Evolutionary conservation across 2,329 filamentous ascomycete species (phyloP).

Genomic region (Cercospora beticola): DNA sequence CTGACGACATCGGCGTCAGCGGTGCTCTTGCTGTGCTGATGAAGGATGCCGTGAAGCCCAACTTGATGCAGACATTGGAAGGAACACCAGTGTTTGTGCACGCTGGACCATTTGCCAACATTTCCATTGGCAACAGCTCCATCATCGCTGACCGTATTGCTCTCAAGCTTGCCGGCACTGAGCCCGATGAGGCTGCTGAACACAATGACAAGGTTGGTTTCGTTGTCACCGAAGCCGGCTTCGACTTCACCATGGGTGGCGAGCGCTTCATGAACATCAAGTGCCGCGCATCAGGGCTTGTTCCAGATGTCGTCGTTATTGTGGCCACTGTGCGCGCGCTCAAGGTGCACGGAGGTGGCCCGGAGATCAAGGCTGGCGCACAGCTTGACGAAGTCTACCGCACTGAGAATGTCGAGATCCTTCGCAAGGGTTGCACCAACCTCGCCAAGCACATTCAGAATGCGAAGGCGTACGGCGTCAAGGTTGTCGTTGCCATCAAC

Average conservation of each 20-base stretch:
- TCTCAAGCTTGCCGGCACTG: slow-evolving; percentile 91
- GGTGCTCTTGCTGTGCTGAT: slow-evolving; percentile 92
- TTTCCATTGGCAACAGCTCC: slow-evolving; percentile 94
- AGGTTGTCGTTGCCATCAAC: slow-evolving; percentile 96
- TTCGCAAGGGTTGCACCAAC: slow-evolving; percentile 89
- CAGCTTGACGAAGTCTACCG: slow-evolving; percentile 84
- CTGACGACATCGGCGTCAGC: slow-evolving; percentile 89
- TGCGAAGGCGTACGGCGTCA: slow-evolving; percentile 82
- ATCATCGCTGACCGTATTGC: slow-evolving; percentile 94
- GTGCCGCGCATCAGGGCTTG: slow-evolving; percentile 88
- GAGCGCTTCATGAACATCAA: slow-evolving; percentile 99
- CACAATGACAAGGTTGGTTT: slow-evolving; percentile 81
- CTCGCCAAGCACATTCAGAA: slow-evolving; percentile 93
- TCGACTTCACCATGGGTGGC: slow-evolving; percentile 99
- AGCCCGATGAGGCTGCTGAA: slow-evolving; percentile 72
- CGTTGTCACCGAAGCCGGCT: slow-evolving; percentile 94
- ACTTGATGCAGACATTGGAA: slow-evolving; percentile 96
- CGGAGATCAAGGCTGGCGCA: slow-evolving; percentile 85
- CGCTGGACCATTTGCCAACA: slow-evolving; percentile 96
- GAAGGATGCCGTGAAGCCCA: slow-evolving; percentile 98
- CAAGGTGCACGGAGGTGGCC: slow-evolving; percentile 95
- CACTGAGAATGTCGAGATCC: slow-evolving; percentile 88
- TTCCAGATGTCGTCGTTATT: slow-evolving; percentile 89
- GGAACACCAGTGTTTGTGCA: slow-evolving; percentile 97
- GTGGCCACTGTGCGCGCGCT: slow-evolving; percentile 93